Percentiles rank a stretch among this genome's conserved stretches.
Conservation (phyloP, 2,329 filamentous ascomycete species). For the Zasmidium cellare region DNA sequence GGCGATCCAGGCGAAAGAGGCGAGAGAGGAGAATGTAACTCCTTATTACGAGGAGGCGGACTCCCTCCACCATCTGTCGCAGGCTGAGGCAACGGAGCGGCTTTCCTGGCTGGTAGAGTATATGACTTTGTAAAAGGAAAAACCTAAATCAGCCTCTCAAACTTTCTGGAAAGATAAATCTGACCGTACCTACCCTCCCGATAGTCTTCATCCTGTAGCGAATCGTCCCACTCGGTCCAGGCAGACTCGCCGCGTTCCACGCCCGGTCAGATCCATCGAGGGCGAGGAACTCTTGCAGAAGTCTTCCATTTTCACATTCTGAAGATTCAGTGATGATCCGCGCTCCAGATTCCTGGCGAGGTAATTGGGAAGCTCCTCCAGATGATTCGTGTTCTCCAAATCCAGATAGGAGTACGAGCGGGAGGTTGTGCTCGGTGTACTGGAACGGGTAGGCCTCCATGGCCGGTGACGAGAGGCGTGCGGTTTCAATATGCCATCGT, state of each 20-base stretch:
- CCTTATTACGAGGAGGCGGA: conserved; percentile 36
- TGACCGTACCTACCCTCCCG: conserved; percentile 56
- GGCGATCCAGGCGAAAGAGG: conserved; percentile 80
- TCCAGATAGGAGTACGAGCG: conserved; percentile 79
- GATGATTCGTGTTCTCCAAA: conserved; percentile 50
- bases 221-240: conserved; percentile 27
- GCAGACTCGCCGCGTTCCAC: conserved; percentile 30
- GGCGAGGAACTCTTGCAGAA: conserved; percentile 58
- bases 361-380: conserved; percentile 27
- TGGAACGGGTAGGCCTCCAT: conserved; percentile 81
- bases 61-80: conserved; percentile 36
- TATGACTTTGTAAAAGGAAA: conserved; percentile 57
- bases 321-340: conserved; percentile 25
- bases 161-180: too few species aligned
- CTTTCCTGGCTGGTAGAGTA: conserved; percentile 62
- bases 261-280: conserved; percentile 36
- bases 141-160: too few species aligned
- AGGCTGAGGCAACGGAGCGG: conserved; percentile 57
- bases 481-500: background rate
- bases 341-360: conserved; percentile 30
- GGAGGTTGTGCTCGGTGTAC: conserved; percentile 85
- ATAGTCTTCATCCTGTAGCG: conserved; percentile 43
- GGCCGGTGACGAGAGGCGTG: background rate
- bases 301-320: conserved; percentile 35
- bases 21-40: conserved; percentile 89